Conservation (phyloP, 495 filamentous ascomycete genomes). For the Chaetomidium leptoderma region DNA sequence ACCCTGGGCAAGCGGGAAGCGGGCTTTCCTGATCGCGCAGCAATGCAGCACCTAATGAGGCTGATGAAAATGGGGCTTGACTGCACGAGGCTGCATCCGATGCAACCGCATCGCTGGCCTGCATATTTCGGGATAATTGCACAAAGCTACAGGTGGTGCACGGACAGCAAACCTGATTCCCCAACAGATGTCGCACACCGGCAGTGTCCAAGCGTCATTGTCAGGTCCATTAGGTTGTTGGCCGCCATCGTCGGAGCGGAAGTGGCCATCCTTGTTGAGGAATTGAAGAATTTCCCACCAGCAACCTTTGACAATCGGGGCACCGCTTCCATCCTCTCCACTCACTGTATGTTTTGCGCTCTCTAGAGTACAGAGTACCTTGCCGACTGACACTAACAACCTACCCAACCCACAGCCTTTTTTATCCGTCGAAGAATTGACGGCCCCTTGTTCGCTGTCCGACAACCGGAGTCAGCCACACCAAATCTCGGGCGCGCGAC, state of each 20-base stretch:
- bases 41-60: too few relatives aligned
- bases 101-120: background rate
- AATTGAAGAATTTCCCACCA: constrained; percentile 2
- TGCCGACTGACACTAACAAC: background rate
- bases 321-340: constrained; percentile 4
- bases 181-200: constrained; percentile 1
- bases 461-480: constrained; percentile 10
- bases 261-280: constrained; percentile 3
- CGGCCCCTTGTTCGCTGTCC: background rate
- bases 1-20: constrained; percentile 7
- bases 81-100: constrained; percentile 9
- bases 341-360: constrained; percentile 12
- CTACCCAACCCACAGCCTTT: background rate
- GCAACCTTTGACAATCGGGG: background rate
- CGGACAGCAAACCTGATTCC: constrained; percentile 1
- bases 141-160: background rate
- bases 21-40: constrained; percentile 14
- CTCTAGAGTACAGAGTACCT: background rate
- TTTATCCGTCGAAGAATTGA: background rate
- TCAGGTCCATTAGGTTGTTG: too few relatives aligned
- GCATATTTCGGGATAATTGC: constrained; percentile 1
- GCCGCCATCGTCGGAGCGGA: constrained; percentile 5
- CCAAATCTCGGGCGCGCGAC: background rate
- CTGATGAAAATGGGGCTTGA: constrained; percentile 21
- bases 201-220: constrained; percentile 8